Evolutionary conservation across 192 early-diverging fungal species (phyloP), one percentile per base, ranked within the genome.

Genomic region (Geosiphon pyriformis): DNA sequence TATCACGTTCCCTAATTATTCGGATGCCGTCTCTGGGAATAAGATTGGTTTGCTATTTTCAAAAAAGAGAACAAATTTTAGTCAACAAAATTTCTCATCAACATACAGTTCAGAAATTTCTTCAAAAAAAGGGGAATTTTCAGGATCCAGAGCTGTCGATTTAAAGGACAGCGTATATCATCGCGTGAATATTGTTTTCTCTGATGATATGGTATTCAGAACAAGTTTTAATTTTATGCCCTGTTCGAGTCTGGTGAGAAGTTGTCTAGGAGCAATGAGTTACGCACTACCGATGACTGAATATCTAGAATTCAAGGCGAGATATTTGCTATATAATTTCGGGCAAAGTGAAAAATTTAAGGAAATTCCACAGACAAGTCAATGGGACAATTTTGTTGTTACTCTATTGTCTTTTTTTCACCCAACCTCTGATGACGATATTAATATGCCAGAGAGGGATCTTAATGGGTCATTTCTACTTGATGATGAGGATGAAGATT

Each of bases 361-460:
- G 3, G 20, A 48, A 22, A 35, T 63, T 23, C 30, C 35, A 30
- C 26, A 46, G 23, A 46, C 31, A 12, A 68, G 64, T 4, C 78
- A 80, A 47, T 80, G 76, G 76, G 68, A 60, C 15, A 76, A 70
- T 22, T 79, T 80, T 49, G 35, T 70, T 3, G 64, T 72, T 7
- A 57, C 61, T 0, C 60, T 80, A 15, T 61, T 80, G 0, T 75
- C 76, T 1, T 80, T 74, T 37, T 70, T 67, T n/a, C 55, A 57
- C n/a, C 70, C 65, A 4, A 74, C 60, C 17, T 51, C 67, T 26
- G 34, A 59, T 7, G 52, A 59, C 4, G 48, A 64, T 2, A 59
- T 58, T n/a, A n/a, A 62, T 42, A 53, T 55, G 6, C 61, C 66
- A 1, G 59, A 72, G 1, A 56, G 58, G 25, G 32, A 69, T 6